A percentile compares a stretch with the other conserved stretches of the same genome.
phyloP scores from a whole-genome alignment of 176 grass and related monocot species.

The Zoysia pacifica region DNA sequence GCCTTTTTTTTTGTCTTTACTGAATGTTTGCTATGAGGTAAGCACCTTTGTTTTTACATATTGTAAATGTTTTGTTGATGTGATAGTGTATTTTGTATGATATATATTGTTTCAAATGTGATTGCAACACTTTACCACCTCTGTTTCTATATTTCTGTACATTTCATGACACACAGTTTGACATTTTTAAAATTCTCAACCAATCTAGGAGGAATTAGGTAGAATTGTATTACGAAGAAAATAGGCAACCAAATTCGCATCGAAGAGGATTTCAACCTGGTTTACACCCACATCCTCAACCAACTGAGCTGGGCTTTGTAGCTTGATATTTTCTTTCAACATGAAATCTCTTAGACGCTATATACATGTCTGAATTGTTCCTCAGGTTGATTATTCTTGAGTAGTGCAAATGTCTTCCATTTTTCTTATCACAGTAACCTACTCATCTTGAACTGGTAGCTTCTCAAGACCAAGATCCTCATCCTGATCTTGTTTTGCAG shows the following conservation, averaged over 20 bases:
- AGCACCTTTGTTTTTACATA: conserved; percentile 8
- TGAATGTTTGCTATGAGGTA: not conserved
- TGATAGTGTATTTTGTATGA: conserved; percentile 16
- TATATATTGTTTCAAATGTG: conserved; percentile 4
- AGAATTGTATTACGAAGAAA: too few relatives aligned
- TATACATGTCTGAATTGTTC: not conserved
- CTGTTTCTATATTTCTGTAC: conserved; percentile 5
- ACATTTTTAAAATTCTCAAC: not conserved
- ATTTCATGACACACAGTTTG: not conserved
- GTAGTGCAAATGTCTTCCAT: conserved; percentile 4
- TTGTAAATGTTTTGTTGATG: conserved; percentile 20
- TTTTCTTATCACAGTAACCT: conserved; percentile 20
- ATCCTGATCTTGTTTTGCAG: conserved; percentile 47
- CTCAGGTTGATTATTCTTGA: conserved; percentile 8
- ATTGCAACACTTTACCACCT: conserved; percentile 2
- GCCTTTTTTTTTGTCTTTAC: not conserved
- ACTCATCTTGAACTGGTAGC: conserved; percentile 24
- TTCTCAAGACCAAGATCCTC: conserved; percentile 4
- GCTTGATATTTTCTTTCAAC: not conserved
- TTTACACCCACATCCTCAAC: too few relatives aligned
- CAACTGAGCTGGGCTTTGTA: too few relatives aligned
- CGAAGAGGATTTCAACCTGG: too few relatives aligned
- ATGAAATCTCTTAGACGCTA: not conserved
- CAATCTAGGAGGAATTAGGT: too few relatives aligned
- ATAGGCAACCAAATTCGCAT: too few relatives aligned